These are phyloP conservation scores for Ophiosphaerella herpotricha DNA, from an alignment of 2,329 filamentous ascomycete species.

Conservation along the genomic window DNA sequence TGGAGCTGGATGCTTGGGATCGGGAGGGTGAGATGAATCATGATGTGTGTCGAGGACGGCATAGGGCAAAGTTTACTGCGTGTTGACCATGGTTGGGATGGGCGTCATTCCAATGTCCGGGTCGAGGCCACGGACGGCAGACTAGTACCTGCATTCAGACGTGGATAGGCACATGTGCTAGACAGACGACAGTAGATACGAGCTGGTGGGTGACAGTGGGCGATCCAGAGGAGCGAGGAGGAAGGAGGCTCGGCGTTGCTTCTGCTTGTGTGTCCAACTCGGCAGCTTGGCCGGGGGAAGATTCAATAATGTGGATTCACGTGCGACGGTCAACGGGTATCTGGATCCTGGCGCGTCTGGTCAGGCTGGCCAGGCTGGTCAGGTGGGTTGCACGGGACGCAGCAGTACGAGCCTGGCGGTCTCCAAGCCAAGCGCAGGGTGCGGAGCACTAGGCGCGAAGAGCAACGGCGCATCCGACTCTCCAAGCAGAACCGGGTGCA, in stretches of 20 bases:
- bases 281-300: constrained; percentile 13
- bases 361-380: not conserved
- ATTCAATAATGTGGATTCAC: constrained; percentile 2
- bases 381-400: constrained; percentile 3
- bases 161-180: not conserved
- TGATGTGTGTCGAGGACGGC: too few relatives aligned
- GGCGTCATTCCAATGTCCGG: not conserved
- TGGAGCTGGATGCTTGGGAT: not conserved
- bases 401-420: constrained; percentile 7
- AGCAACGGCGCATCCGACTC: too few relatives aligned
- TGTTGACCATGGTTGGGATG: not conserved
- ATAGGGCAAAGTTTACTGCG: not conserved
- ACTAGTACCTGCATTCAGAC: constrained; percentile 19
- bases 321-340: constrained; percentile 11
- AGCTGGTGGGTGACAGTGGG: constrained; percentile 5
- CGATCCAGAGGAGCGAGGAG: constrained; percentile 4
- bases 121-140: constrained; percentile 6
- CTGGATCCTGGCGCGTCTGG: constrained; percentile 6
- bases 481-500: too few relatives aligned
- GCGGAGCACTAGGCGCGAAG: not conserved
- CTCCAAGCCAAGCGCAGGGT: not conserved
- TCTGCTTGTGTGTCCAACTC: constrained; percentile 16
- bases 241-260: constrained; percentile 14
- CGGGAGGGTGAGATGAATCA: not conserved
- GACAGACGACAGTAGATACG: not conserved